phyloP scores from a whole-genome alignment of 2,329 filamentous ascomycete genomes.

The Cercospora nicotianae region DNA sequence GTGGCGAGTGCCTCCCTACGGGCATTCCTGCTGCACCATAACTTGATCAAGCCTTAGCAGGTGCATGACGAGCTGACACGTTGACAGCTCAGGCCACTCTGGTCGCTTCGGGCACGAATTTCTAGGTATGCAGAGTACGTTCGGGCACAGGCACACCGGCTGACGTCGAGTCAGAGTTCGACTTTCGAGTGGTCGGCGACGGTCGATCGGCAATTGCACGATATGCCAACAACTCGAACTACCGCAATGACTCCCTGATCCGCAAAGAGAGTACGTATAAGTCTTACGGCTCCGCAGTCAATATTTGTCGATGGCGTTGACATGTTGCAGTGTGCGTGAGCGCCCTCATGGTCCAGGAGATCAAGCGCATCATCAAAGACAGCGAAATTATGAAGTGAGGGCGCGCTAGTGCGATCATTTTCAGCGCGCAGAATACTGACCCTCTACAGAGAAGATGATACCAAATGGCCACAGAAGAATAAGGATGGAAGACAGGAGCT shows the following conservation, averaged over 20 bases:
- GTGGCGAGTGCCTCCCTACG: background rate
- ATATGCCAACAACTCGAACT: constrained; percentile 99
- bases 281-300: background rate
- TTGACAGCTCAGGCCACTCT: constrained; percentile 86
- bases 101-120: constrained; percentile 98
- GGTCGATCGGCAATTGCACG: constrained; percentile 89
- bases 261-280: constrained; percentile 88
- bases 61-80: constrained; percentile 14
- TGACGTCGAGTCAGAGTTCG: constrained; percentile 69
- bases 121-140: constrained; percentile 63
- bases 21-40: background rate
- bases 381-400: constrained; percentile 94
- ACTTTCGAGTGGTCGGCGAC: constrained; percentile 89
- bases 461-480: constrained; percentile 98
- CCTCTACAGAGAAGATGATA: constrained; percentile 80
- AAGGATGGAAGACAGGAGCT: constrained; percentile 97
- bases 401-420: background rate
- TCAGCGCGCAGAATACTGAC: background rate
- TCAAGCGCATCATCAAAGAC: constrained; percentile 94
- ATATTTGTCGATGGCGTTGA: background rate
- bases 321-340: constrained; percentile 81
- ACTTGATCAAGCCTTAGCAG: background rate
- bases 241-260: constrained; percentile 96
- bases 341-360: constrained; percentile 83
- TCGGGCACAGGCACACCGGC: background rate